Percentiles rank a stretch among this genome's conserved stretches.
Evolutionary conservation across 495 filamentous ascomycete species (phyloP).

Genomic region (Penicillium odoratum): DNA sequence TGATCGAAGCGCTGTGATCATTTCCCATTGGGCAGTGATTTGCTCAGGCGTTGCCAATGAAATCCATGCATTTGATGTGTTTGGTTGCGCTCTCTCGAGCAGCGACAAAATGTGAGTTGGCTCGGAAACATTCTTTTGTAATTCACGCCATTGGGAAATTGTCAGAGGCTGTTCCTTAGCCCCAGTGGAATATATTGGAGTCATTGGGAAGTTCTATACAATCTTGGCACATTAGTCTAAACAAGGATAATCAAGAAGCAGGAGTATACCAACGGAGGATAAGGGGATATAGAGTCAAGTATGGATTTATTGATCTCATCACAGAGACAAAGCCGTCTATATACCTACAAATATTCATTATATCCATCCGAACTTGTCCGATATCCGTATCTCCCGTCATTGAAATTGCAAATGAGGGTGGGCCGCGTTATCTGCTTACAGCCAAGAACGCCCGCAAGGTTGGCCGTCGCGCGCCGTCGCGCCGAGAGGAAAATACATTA

Average conservation of each 20-base stretch:
- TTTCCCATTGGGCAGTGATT: conserved; percentile 13
- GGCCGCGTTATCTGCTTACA: neutral
- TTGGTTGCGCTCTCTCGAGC: conserved; percentile 6
- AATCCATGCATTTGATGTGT: conserved; percentile 16
- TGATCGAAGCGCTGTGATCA: conserved; percentile 1
- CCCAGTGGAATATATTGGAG: neutral
- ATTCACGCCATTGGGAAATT: conserved; percentile 11
- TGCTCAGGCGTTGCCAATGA: conserved; percentile 18
- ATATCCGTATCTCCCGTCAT: conserved; percentile 4
- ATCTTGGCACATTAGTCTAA: neutral
- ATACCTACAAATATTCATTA: neutral
- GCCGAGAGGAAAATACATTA: neutral
- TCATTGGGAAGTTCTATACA: neutral
- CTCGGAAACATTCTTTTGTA: conserved; percentile 5
- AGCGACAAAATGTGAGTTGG: conserved; percentile 12
- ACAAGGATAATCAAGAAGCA: neutral
- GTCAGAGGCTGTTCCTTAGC: neutral
- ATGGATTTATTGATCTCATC: neutral
- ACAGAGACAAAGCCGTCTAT: neutral
- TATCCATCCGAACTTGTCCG: neutral
- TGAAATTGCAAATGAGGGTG: conserved; percentile 4
- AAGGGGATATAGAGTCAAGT: neutral
- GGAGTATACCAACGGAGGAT: neutral
- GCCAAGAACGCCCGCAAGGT: neutral
- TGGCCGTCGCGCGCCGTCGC: conserved; percentile 3